Evolutionary conservation across 352 stramenopile genomes (phyloP).

Genomic region (Thalassiosira mediterranea): DNA sequence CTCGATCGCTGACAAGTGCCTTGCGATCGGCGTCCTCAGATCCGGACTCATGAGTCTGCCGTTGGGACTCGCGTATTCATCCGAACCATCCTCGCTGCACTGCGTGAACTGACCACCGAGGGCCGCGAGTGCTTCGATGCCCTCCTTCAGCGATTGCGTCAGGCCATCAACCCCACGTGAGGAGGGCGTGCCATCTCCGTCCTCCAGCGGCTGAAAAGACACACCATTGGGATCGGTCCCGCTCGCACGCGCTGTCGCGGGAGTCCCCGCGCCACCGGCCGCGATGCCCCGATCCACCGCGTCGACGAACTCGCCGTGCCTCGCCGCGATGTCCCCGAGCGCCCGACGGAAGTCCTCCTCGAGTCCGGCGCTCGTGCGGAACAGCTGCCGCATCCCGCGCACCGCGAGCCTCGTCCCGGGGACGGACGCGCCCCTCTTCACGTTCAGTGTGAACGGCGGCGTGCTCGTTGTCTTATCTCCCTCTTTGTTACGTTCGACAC

Average conservation of each 20-base stretch:
- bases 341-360: slow-evolving; percentile 71
- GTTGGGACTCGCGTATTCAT: slow-evolving; percentile 4
- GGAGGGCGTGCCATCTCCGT: not conserved
- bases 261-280: not conserved
- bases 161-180: not conserved
- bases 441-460: slow-evolving; percentile 72
- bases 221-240: not conserved
- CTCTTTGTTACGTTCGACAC: slow-evolving; percentile 2
- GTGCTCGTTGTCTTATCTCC: slow-evolving; percentile 5
- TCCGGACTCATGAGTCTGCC: not conserved
- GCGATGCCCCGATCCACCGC: slow-evolving; percentile 41
- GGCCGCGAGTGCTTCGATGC: slow-evolving; percentile 60
- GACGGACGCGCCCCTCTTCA: slow-evolving; percentile 64
- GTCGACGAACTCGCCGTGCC: slow-evolving; percentile 59
- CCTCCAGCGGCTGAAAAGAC: not conserved
- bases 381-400: slow-evolving; percentile 67
- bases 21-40: slow-evolving; percentile 19
- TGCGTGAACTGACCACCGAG: slow-evolving; percentile 66
- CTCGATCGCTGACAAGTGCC: slow-evolving; percentile 10
- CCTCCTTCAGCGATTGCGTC: slow-evolving; percentile 44
- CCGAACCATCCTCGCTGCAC: slow-evolving; percentile 14
- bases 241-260: not conserved
- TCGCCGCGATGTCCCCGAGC: slow-evolving; percentile 71
- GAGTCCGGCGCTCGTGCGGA: slow-evolving; percentile 65
- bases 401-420: slow-evolving; percentile 68